Conservation (phyloP, 2,329 filamentous ascomycete species). For the Endocalyx cinctus region DNA sequence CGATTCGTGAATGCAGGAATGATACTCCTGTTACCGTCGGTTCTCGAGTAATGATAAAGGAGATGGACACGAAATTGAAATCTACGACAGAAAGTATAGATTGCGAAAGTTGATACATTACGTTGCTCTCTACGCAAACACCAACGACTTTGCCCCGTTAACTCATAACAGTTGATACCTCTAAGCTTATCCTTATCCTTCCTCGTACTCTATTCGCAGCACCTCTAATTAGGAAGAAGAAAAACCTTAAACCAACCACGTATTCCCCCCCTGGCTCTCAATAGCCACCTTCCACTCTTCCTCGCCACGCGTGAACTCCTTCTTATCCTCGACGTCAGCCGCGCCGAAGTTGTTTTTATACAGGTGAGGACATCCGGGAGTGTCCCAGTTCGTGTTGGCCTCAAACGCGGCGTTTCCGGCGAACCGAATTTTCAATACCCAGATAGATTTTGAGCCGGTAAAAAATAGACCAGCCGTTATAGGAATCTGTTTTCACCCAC, state of each 20-base stretch:
- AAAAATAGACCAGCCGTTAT: slow-evolving; percentile 27
- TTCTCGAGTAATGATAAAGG: too few relatives aligned
- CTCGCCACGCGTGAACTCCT: slow-evolving; percentile 40
- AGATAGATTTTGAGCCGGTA: slow-evolving; percentile 16
- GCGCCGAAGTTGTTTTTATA: slow-evolving; percentile 55
- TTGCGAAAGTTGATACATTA: too few relatives aligned
- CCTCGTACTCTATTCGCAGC: too few relatives aligned
- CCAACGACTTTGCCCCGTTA: too few relatives aligned
- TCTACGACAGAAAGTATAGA: too few relatives aligned
- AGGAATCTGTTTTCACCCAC: slow-evolving; percentile 23
- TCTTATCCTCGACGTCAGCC: slow-evolving; percentile 42
- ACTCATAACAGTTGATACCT: too few relatives aligned
- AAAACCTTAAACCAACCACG: slow-evolving; percentile 39
- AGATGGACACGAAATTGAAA: too few relatives aligned
- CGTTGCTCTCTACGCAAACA: too few relatives aligned
- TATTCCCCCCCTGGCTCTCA: slow-evolving; percentile 23
- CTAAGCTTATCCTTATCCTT: too few relatives aligned
- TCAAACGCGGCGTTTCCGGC: slow-evolving; percentile 36
- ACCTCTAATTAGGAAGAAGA: too few relatives aligned
- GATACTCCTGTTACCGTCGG: too few relatives aligned
- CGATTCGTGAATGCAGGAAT: too few relatives aligned
- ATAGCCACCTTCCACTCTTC: slow-evolving; percentile 46
- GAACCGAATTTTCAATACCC: slow-evolving; percentile 44
- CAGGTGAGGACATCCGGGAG: slow-evolving; percentile 50
- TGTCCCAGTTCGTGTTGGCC: slow-evolving; percentile 49